A percentile compares a stretch with the other conserved stretches of the same genome.
phyloP scores from a whole-genome alignment of 257 asterid genomes.

The Avicennia marina region DNA sequence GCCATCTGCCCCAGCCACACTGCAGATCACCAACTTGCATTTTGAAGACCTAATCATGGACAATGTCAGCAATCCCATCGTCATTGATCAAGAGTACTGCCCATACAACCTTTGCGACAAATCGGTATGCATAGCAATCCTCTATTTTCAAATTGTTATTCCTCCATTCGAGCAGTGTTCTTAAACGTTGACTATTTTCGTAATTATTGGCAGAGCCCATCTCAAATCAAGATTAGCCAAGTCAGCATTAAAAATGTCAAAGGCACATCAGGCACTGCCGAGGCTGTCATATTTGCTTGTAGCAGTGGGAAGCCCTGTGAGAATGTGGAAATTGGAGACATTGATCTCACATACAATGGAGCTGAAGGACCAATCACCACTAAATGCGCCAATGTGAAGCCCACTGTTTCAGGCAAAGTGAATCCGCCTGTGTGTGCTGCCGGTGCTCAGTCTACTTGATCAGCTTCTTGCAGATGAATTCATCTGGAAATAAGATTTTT shows the following conservation, averaged over 20 bases:
- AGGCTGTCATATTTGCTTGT: constrained; percentile 30
- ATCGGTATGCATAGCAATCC: no score
- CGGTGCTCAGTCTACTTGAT: no score
- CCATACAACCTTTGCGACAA: constrained; percentile 31
- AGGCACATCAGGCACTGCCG: constrained; percentile 34
- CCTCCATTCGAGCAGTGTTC: no score
- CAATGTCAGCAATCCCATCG: constrained; percentile 29
- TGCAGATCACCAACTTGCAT: constrained; percentile 18
- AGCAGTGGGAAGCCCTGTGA: constrained; percentile 43
- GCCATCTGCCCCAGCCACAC: constrained; percentile 32
- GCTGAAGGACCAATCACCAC: constrained; percentile 23
- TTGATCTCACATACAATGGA: constrained; percentile 39
- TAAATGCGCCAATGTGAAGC: constrained; percentile 38
- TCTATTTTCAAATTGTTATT: no score
- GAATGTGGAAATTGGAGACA: constrained; percentile 29
- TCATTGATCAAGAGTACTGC: constrained; percentile 44
- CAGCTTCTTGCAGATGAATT: no score
- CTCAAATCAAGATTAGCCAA: constrained; percentile 20
- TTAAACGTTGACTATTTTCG: no score
- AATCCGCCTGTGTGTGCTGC: constrained; percentile 24
- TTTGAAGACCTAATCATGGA: constrained; percentile 28
- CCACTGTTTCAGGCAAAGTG: constrained; percentile 31
- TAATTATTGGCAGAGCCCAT: constrained; percentile 26
- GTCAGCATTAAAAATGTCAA: constrained; percentile 18
- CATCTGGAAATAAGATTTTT: no score